Conservation (phyloP, 2,329 filamentous ascomycete species). For the Myriosclerotinia curreyana region DNA sequence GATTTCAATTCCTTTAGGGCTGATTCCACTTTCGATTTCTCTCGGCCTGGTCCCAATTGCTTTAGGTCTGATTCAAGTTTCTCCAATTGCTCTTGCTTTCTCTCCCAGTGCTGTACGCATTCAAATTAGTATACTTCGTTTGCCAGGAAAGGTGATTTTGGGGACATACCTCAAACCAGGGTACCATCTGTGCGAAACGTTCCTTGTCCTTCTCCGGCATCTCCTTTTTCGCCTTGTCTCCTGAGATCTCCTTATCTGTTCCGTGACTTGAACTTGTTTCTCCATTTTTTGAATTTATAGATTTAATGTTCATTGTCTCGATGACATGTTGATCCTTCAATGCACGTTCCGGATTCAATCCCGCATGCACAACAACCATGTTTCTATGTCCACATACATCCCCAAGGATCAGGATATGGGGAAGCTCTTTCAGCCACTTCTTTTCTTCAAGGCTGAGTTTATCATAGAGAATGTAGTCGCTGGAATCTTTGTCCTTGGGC, state of each 20-base stretch:
- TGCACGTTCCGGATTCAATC: background rate
- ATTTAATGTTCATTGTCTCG: conserved; percentile 9
- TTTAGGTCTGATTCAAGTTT: background rate
- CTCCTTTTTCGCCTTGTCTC: background rate
- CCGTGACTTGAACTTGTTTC: background rate
- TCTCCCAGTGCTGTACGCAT: background rate
- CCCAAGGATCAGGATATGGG: background rate
- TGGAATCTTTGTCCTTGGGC: no score
- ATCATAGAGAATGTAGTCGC: background rate
- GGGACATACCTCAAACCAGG: background rate
- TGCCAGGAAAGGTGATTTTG: rapidly evolving
- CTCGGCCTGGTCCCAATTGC: no score
- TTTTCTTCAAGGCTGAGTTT: background rate
- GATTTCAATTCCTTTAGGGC: no score
- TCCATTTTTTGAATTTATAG: background rate
- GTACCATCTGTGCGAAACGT: background rate
- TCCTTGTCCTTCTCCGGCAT: no score
- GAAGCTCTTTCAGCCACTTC: background rate
- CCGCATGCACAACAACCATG: background rate
- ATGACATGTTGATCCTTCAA: background rate
- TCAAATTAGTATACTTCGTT: background rate
- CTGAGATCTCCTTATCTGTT: no score
- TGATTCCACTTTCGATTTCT: no score
- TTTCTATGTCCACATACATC: background rate
- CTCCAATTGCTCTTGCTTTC: background rate